phyloP scores from a whole-genome alignment of 2,329 filamentous ascomycete genomes.

The Epicoccum sorghinum region DNA sequence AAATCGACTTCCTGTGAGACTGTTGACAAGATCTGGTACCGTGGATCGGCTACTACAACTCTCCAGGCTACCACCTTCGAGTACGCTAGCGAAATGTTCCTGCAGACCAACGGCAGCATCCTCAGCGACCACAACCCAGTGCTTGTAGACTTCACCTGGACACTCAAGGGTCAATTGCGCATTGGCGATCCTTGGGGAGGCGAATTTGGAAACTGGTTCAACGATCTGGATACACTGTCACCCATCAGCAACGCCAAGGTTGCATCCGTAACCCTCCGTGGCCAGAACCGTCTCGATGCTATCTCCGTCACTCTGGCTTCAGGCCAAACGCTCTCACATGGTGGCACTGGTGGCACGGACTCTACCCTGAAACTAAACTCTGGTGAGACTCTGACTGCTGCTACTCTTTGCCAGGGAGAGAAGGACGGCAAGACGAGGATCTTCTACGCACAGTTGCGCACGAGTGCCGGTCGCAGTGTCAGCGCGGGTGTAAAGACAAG shows the following conservation, averaged over 20 bases:
- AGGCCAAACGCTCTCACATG: constrained; percentile 59
- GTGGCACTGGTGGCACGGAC: constrained; percentile 58
- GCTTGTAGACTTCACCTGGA: constrained; percentile 57
- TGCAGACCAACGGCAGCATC: constrained; percentile 62
- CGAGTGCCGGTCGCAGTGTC: constrained; percentile 56
- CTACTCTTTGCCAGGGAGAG: constrained; percentile 59
- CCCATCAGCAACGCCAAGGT: constrained; percentile 41
- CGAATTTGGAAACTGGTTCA: constrained; percentile 61
- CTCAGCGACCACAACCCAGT: constrained; percentile 71
- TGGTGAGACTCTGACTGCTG: constrained; percentile 58
- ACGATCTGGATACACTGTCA: constrained; percentile 55
- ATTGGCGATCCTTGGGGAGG: constrained; percentile 55
- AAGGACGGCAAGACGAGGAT: constrained; percentile 55
- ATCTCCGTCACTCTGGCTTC: constrained; percentile 57
- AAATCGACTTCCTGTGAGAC: constrained; percentile 63
- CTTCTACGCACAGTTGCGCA: constrained; percentile 62
- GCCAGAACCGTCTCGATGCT: constrained; percentile 58
- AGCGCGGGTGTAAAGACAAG: constrained; percentile 53
- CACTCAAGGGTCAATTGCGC: constrained; percentile 10
- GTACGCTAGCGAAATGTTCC: constrained; percentile 64
- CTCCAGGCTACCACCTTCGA: constrained; percentile 58
- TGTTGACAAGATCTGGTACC: constrained; percentile 71
- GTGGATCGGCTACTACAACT: constrained; percentile 55
- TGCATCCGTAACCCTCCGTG: constrained; percentile 54
- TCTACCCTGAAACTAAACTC: constrained; percentile 52